These are phyloP conservation scores for Wallacemonas sp. DNA, from an alignment of 208 protist genomes.

Conservation along the genomic window DNA sequence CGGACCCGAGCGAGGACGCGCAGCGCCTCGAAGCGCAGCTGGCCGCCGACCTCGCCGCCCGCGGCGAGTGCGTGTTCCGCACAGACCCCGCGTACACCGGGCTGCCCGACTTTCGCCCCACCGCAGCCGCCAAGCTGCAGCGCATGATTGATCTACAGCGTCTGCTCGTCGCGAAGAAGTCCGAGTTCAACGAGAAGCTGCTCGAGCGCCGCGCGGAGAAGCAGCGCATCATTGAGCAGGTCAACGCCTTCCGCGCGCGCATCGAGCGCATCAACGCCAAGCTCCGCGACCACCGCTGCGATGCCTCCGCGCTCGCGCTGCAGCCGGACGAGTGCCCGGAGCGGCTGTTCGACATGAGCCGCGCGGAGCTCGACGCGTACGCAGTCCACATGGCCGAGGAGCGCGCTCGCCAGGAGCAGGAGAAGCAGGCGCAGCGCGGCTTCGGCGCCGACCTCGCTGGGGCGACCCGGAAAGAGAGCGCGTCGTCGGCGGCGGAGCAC, in stretches of 20 bases:
- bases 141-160: constrained; percentile 94
- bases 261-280: constrained; percentile 81
- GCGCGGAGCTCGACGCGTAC: constrained; percentile 70
- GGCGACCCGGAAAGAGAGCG: constrained; percentile 23
- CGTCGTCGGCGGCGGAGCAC: constrained; percentile 3
- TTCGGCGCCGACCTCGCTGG: constrained; percentile 88
- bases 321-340: constrained; percentile 70
- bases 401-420: constrained; percentile 49
- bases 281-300: constrained; percentile 45
- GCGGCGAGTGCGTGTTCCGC: constrained; percentile 96
- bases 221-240: constrained; percentile 47
- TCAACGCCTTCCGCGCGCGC: constrained; percentile 64
- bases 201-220: constrained; percentile 91
- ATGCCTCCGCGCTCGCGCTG: constrained; percentile 28
- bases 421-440: constrained; percentile 82
- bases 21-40: constrained; percentile 59
- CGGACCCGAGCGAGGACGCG: constrained; percentile 85
- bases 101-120: constrained; percentile 84
- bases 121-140: constrained; percentile 92
- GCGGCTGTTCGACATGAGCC: constrained; percentile 59
- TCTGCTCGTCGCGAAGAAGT: constrained; percentile 74
- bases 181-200: constrained; percentile 93
- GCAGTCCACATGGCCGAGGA: constrained; percentile 50
- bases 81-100: constrained; percentile 85
- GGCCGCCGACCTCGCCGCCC: constrained; percentile 56